These are phyloP conservation scores for Colletotrichum lupini DNA, from an alignment of 2,329 filamentous ascomycete species.

Conservation along the genomic window DNA sequence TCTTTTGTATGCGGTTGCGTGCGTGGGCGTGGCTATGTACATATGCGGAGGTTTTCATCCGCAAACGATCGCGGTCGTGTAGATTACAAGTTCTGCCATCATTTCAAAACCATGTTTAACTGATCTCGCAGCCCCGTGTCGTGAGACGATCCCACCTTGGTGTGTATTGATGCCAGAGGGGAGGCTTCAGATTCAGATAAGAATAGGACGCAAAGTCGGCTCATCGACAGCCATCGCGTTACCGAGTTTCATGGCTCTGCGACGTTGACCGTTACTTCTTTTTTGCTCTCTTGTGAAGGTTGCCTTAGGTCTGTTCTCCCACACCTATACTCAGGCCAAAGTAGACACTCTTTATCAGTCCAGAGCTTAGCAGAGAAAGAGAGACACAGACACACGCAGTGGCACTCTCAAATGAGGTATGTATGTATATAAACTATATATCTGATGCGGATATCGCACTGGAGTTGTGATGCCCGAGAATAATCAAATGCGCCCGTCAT, in stretches of 20 bases:
- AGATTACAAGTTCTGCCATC: conserved; percentile 34
- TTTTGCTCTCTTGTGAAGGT: too few relatives aligned
- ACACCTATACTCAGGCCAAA: too few relatives aligned
- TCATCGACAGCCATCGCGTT: too few relatives aligned
- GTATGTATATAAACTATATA: conserved; percentile 28
- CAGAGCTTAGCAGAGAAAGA: background rate
- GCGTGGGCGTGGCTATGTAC: conserved; percentile 31
- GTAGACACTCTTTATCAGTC: too few relatives aligned
- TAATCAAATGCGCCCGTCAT: conserved; percentile 23
- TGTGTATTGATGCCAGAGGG: too few relatives aligned
- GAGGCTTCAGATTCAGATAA: too few relatives aligned
- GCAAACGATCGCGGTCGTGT: conserved; percentile 32
- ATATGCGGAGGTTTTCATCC: conserved; percentile 34
- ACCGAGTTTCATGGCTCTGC: too few relatives aligned
- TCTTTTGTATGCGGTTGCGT: conserved; percentile 27
- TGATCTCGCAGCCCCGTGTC: background rate
- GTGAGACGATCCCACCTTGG: too few relatives aligned
- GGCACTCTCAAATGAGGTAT: background rate
- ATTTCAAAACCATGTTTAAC: background rate
- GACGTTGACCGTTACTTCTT: too few relatives aligned
- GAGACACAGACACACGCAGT: background rate
- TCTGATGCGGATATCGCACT: conserved; percentile 23
- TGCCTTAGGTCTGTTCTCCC: too few relatives aligned
- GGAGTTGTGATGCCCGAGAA: conserved; percentile 19
- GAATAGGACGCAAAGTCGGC: too few relatives aligned